Base-by-base conservation (phyloP, 2,329 filamentous ascomycete genomes). In the Monosporascus sp. region DNA sequence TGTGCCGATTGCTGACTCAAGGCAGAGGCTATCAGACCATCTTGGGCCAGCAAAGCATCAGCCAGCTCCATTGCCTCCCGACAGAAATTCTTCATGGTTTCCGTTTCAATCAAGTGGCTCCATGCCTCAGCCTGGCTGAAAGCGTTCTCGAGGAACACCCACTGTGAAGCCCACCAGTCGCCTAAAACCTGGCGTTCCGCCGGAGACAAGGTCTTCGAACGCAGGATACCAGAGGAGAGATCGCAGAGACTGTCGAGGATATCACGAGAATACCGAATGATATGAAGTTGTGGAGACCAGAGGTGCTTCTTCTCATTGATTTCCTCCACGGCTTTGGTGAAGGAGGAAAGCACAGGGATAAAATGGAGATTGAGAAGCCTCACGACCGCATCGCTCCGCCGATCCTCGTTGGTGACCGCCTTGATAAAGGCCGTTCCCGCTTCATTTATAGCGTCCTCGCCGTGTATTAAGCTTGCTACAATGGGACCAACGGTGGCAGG, bases 51-150 rank as follows among this genome's bases (percentile, higher is more conserved):
- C 2, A 96, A 79, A 37, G 82, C 80, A 64, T 96, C 89, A 1
- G 93, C 92, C 65, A 96, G 89, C 63, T 97, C 90, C 83, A 99
- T 99, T 15, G 89, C 89, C 65, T 96, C 90, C 59, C 94, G 86
- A 66, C 92, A 97, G 64, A 97, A 97, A 53, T 96, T 86, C 63
- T 91, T 87, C 89, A 99, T 92, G 51, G 83, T 77, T 20, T 77
- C 72, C 66, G 90, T 94, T 49, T 93, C 86, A 54, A 89, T 83
- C 4, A 80, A 80, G 15, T 82, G 75, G 58, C 90, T 90, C 94
- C 94, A 99, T 11, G 75, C 74, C 65, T 96, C 91, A 3, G 92
- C 95, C 55, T 87, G 84, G 43, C 84, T 78, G 64, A 97, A 97
- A 17, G 93, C 89, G 52, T 87, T 85, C 43, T 86, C 87, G 44